Percentiles rank a stretch among this genome's conserved stretches.
Evolutionary conservation across 2,329 filamentous ascomycete species (phyloP).

Genomic region (Neurospora crassa): DNA sequence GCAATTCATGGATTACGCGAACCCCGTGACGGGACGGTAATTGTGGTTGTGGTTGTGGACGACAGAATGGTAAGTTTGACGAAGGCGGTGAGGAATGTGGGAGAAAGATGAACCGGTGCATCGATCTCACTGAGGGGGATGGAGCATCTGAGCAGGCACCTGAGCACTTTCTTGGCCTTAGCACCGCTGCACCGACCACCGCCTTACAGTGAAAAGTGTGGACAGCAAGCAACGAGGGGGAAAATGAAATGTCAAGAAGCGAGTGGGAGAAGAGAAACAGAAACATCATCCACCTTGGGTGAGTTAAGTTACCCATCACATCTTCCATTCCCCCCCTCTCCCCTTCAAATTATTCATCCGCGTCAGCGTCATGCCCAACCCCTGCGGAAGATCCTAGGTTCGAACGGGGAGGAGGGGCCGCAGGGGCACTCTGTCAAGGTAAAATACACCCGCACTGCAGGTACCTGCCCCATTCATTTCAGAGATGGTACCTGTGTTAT

Average conservation of each 20-base stretch:
- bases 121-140: not conserved
- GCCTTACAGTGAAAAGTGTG: not conserved
- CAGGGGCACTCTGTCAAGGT: not conserved
- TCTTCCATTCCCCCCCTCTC: not conserved
- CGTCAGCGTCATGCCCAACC: not conserved
- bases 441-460: not conserved
- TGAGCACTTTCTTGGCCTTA: not conserved
- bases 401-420: not conserved
- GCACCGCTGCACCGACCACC: not conserved
- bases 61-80: not conserved
- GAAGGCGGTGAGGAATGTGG: not conserved
- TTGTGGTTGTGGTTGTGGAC: not conserved
- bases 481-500: not conserved
- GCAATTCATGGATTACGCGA: not conserved
- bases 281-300: not conserved
- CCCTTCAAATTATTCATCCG: not conserved
- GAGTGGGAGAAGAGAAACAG: not conserved
- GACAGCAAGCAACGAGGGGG: not conserved
- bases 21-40: not conserved
- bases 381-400: not conserved
- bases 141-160: not conserved
- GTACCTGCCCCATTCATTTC: not conserved
- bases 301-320: not conserved
- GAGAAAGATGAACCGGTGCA: not conserved
- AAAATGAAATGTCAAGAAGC: not conserved